Evolutionary conservation across 108 stramenopile genomes (phyloP).

Genomic region (Ochromonas danica): DNA sequence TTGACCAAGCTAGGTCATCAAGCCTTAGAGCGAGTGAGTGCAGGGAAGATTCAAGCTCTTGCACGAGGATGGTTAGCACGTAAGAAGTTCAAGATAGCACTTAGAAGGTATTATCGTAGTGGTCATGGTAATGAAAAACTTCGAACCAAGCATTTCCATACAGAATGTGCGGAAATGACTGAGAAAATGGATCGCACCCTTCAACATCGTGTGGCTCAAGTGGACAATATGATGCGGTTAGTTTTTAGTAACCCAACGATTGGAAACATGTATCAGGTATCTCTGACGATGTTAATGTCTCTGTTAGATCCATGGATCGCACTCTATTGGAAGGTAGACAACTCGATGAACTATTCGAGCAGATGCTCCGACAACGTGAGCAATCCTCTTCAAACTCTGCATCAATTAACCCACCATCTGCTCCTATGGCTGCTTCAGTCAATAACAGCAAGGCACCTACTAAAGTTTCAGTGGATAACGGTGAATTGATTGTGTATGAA

Average conservation of each 20-base stretch:
- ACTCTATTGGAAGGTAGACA: background rate
- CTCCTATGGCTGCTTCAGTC: no score
- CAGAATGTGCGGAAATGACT: background rate
- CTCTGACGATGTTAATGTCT: no score
- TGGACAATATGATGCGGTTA: background rate
- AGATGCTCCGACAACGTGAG: background rate
- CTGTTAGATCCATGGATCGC: background rate
- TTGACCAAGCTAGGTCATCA: background rate
- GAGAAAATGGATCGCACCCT: background rate
- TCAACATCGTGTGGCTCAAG: background rate
- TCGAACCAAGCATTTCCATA: background rate
- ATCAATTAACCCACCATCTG: no score
- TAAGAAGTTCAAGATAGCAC: background rate
- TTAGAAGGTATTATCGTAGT: background rate
- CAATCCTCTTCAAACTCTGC: no score
- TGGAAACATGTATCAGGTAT: no score
- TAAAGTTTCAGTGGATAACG: no score
- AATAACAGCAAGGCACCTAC: no score
- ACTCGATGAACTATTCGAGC: background rate
- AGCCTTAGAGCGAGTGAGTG: background rate
- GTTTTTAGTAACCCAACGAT: no score
- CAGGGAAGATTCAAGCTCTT: background rate
- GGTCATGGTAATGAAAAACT: background rate
- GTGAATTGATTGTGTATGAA: no score
- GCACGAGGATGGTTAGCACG: background rate